phyloP scores from a whole-genome alignment of 148 eudicot genomes.

The Diospyros kaki region DNA sequence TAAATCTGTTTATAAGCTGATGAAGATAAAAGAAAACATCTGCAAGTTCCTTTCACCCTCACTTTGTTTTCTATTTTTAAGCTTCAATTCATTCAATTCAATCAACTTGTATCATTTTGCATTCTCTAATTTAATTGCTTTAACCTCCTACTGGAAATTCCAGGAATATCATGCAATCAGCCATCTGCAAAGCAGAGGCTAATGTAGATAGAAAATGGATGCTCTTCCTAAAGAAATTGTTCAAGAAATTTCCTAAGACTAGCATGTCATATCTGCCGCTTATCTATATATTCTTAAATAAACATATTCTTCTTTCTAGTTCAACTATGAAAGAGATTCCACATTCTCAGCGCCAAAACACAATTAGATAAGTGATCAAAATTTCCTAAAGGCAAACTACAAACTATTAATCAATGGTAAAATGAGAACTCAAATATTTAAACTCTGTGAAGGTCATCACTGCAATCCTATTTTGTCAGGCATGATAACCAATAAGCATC shows the following conservation, averaged over 20 bases:
- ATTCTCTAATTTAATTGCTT: neutral
- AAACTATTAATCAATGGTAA: neutral
- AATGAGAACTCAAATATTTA: neutral
- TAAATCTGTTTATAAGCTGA: neutral
- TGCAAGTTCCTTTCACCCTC: neutral
- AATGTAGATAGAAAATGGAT: neutral
- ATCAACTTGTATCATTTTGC: neutral
- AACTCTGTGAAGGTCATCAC: neutral
- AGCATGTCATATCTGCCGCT: slow-evolving; percentile 3
- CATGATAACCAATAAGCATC: neutral
- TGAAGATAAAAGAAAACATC: neutral
- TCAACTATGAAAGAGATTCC: neutral
- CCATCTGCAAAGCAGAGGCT: neutral
- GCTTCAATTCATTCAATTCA: neutral
- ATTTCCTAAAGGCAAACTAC: neutral
- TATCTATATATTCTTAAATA: neutral
- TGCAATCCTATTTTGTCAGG: neutral
- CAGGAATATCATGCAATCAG: neutral
- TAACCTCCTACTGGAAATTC: neutral
- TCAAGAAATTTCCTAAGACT: neutral
- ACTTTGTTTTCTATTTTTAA: neutral
- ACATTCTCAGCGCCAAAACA: neutral
- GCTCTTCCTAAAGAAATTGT: neutral
- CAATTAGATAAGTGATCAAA: neutral
- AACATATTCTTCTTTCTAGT: neutral